A percentile compares a stretch with the other conserved stretches of the same genome.
phyloP scores from a whole-genome alignment of 2,329 filamentous ascomycete species.

The Conoideocrella luteorostrata region DNA sequence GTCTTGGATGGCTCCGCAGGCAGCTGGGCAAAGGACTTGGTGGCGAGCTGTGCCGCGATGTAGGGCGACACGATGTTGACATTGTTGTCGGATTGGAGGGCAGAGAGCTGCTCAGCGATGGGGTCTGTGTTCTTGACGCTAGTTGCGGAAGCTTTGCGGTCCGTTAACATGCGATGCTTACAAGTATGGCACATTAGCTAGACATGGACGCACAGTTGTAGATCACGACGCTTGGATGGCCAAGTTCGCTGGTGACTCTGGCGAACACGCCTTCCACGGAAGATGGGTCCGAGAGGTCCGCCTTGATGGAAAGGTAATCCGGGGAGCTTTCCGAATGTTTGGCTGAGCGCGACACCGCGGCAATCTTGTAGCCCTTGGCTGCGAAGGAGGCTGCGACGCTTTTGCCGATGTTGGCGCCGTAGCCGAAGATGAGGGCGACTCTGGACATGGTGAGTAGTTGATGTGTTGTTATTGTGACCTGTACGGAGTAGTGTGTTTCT shows the following conservation, averaged over 20 bases:
- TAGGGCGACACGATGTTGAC: constrained; percentile 2
- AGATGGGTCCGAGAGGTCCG: constrained; percentile 1
- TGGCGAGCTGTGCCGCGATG: constrained; percentile 1
- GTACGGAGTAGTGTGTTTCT: too few species aligned
- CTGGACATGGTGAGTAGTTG: too few species aligned
- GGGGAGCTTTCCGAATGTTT: neutral
- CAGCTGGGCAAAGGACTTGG: constrained; percentile 17
- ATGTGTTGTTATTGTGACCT: too few species aligned
- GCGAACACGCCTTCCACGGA: neutral
- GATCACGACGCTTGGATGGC: constrained; percentile 2
- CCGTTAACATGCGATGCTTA: too few species aligned
- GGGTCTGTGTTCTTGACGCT: neutral
- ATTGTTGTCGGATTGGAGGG: constrained; percentile 4
- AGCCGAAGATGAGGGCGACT: constrained; percentile 1
- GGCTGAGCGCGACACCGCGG: neutral
- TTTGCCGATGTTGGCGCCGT: constrained; percentile 1
- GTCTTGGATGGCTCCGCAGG: constrained; percentile 24
- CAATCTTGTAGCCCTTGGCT: constrained; percentile 1
- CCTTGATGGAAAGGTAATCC: constrained; percentile 1
- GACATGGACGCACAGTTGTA: neutral
- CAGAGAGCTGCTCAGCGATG: neutral
- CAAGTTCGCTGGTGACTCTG: neutral
- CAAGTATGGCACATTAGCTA: too few species aligned
- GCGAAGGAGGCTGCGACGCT: neutral
- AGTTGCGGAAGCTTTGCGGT: neutral